Percentiles rank a stretch among this genome's conserved stretches.
phyloP scores from a whole-genome alignment of 768 basidiomycete genomes.

The Ramaria sp. region DNA sequence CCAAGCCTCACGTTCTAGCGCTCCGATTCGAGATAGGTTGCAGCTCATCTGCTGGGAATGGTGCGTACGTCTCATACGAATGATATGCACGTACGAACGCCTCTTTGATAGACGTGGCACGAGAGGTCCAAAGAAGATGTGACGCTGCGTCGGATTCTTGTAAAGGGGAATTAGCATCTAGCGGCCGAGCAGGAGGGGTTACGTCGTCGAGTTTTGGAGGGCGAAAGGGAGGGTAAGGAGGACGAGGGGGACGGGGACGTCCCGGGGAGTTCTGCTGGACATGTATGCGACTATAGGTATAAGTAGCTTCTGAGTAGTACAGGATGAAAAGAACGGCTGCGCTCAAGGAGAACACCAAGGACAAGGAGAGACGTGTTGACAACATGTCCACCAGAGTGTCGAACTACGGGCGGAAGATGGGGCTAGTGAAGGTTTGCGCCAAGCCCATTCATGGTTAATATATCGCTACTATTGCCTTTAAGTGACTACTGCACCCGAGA shows the following conservation, averaged over 20 bases:
- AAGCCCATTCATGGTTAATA: not conserved
- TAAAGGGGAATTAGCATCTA: no score
- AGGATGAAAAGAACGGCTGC: not conserved
- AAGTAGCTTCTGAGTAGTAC: not conserved
- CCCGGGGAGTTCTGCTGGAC: not conserved
- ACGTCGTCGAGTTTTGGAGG: not conserved
- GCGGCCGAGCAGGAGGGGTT: not conserved
- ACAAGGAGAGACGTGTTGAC: not conserved
- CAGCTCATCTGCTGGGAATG: constrained; percentile 15
- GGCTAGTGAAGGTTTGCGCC: not conserved
- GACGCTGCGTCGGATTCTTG: not conserved
- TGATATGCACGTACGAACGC: constrained; percentile 15
- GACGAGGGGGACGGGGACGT: not conserved
- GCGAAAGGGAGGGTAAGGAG: not conserved
- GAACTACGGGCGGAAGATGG: not conserved
- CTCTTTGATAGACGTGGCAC: constrained; percentile 13
- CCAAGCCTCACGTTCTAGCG: constrained; percentile 12
- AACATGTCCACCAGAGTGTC: not conserved
- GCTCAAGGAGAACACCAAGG: not conserved
- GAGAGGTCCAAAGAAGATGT: not conserved
- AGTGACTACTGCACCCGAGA: no score
- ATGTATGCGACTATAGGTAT: not conserved
- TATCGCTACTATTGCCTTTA: no score
- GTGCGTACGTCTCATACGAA: constrained; percentile 15
- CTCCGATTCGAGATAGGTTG: constrained; percentile 12